Evolutionary conservation across 2,329 filamentous ascomycete species (phyloP).

Genomic region (Tolypocladium tropicale): DNA sequence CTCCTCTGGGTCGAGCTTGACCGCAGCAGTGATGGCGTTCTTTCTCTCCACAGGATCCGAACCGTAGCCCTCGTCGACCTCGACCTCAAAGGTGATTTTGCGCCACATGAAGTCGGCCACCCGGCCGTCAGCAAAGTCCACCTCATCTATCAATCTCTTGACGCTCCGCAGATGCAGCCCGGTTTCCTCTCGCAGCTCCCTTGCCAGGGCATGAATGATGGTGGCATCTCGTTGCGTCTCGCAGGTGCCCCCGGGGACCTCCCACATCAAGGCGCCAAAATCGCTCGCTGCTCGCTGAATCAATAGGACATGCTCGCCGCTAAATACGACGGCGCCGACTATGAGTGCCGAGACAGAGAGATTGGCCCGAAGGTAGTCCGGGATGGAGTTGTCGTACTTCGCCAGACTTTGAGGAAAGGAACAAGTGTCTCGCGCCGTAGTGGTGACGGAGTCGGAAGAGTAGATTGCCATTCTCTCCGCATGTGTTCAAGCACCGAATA

Average conservation of each 20-base stretch:
- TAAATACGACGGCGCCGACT: constrained; percentile 3
- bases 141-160: background rate
- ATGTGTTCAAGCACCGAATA: background rate
- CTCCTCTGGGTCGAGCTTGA: constrained; percentile 5
- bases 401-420: background rate
- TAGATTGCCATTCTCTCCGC: background rate
- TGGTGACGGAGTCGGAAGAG: background rate
- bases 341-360: background rate
- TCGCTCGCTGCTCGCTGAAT: constrained; percentile 3
- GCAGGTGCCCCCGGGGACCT: constrained; percentile 2
- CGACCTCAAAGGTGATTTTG: constrained; percentile 4
- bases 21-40: background rate
- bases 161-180: constrained; percentile 1
- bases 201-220: background rate
- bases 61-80: constrained; percentile 1
- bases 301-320: constrained; percentile 1
- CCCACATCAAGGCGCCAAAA: constrained; percentile 4
- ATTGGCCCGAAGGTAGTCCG: background rate
- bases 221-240: constrained; percentile 1
- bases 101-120: constrained; percentile 2
- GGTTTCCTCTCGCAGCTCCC: constrained; percentile 4
- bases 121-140: constrained; percentile 1
- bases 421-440: background rate
- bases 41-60: background rate
- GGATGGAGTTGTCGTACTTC: background rate